phyloP scores from a whole-genome alignment of 2,329 filamentous ascomycete genomes.

The Trichoderma aggressivum region DNA sequence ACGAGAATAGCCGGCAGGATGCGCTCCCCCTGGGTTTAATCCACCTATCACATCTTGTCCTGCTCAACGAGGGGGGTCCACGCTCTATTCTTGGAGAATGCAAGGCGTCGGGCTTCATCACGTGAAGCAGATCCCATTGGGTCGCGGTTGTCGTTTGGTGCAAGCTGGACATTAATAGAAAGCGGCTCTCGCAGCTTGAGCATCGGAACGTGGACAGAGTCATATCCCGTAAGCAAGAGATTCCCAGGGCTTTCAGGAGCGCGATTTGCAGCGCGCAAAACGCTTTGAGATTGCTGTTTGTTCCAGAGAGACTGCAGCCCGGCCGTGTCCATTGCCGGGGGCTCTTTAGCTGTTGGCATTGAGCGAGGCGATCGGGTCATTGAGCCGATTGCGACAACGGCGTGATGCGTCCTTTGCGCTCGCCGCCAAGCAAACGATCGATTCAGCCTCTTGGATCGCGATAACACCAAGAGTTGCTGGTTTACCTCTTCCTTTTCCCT shows the following conservation, averaged over 20 bases:
- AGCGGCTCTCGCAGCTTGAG: neutral
- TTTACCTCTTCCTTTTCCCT: neutral
- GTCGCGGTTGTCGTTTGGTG: neutral
- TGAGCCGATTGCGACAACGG: constrained; percentile 5
- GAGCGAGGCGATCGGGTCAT: neutral
- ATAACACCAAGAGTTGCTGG: neutral
- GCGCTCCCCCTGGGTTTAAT: neutral
- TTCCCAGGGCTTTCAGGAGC: neutral
- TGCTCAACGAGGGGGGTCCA: neutral
- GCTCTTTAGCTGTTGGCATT: neutral
- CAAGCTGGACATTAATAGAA: neutral
- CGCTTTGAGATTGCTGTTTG: no score
- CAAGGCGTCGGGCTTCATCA: neutral
- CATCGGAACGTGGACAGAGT: neutral
- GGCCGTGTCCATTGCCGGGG: neutral
- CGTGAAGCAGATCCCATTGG: constrained; percentile 8
- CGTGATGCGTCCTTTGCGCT: constrained; percentile 6
- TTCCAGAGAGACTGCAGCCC: neutral
- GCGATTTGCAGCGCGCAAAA: neutral
- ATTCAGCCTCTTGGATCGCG: neutral
- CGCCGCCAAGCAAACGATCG: neutral
- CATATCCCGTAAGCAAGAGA: neutral
- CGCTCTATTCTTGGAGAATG: neutral
- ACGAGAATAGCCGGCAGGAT: neutral
- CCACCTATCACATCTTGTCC: neutral